Evolutionary conservation across 2,329 filamentous ascomycete species (phyloP), one percentile per base, ranked within the genome.

Genomic region (Elsinoe ampelina): DNA sequence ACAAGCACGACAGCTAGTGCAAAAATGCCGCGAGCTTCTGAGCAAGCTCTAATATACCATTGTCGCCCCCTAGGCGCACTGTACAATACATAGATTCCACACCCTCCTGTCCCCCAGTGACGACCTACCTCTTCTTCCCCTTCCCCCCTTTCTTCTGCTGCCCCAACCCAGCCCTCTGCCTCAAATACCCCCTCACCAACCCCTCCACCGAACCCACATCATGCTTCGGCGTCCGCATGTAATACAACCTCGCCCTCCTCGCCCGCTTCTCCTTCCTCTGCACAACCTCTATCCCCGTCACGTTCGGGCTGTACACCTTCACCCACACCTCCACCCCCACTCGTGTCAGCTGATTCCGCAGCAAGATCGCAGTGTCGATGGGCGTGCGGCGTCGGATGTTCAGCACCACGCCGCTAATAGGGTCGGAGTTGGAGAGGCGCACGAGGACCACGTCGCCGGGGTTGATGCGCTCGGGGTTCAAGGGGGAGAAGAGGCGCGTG

Each of bases 311-410:
- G 77, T 93, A 97, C 58, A 97, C 79, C 78, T 98, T 98, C 73
- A 87, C 90, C 85, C 89, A 95, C 89, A 95, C 93, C 80, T 98
- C 93, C 59, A 95, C 89, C 59, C 89, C 88, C 5, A 95, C 82
- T 64, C 87, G 82, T 63, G 89, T 91, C 64, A 98, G 75, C 68
- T 95, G 84, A 65, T 92, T 92, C 57, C 93, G 82, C 59, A 98
- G 78, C 59, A 95, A 75, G 57, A 98, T 85, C 3, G 87, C 87
- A 2, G 89, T 95, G 74, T 97, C 92, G 59, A 93, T 81, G 59
- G 90, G 65, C 11, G 59, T 90, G n/a, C 67, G 61, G 6, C 87
- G 80, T 57, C 91, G 87, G 69, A 98, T 91, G 68, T 86, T 87
- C 68, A 98, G 78, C 66, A 88, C 87, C 12, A 93, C 89, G 39